These are phyloP conservation scores for Coemansia javaensis DNA, from an alignment of 192 early-diverging fungal genomes.

Conservation along the genomic window DNA sequence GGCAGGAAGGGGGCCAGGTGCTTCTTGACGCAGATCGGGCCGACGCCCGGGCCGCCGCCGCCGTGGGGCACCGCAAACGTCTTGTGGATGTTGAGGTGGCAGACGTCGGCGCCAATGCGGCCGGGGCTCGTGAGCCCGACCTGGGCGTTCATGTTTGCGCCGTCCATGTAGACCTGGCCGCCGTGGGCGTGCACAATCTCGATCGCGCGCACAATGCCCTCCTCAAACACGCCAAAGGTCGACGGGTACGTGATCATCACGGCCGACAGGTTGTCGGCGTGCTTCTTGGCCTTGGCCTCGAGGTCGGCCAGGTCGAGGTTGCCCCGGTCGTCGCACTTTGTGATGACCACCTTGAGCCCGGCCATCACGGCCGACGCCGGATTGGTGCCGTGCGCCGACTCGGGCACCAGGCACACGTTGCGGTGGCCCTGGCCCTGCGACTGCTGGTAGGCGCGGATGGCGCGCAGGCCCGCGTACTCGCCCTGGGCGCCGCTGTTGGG, in stretches of 20 bases:
- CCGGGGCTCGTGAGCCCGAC: constrained; percentile 80
- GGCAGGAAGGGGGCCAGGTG: constrained; percentile 92
- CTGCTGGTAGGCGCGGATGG: constrained; percentile 89
- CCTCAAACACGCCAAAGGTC: constrained; percentile 98
- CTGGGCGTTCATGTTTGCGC: constrained; percentile 87
- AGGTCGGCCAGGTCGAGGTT: constrained; percentile 91
- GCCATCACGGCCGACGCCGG: constrained; percentile 98
- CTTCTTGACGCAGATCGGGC: constrained; percentile 90
- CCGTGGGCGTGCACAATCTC: constrained; percentile 89
- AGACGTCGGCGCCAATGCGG: constrained; percentile 98
- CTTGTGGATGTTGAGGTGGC: constrained; percentile 99
- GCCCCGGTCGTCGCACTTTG: constrained; percentile 89
- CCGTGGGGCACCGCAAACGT: constrained; percentile 99
- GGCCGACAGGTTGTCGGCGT: constrained; percentile 82
- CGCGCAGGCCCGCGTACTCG: constrained; percentile 95
- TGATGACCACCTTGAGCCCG: constrained; percentile 87
- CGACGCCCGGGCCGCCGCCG: constrained; percentile 98
- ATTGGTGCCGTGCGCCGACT: constrained; percentile 99
- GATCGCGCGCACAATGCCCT: constrained; percentile 78
- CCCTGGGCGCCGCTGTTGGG: constrained; percentile 99
- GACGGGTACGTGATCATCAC: constrained; percentile 99
- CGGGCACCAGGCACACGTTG: constrained; percentile 93
- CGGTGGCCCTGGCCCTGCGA: constrained; percentile 79
- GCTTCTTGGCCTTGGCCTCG: constrained; percentile 79
- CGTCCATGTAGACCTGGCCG: constrained; percentile 99